Evolutionary conservation across 2,329 filamentous ascomycete species (phyloP).

Genomic region (Biscogniauxia sp.): DNA sequence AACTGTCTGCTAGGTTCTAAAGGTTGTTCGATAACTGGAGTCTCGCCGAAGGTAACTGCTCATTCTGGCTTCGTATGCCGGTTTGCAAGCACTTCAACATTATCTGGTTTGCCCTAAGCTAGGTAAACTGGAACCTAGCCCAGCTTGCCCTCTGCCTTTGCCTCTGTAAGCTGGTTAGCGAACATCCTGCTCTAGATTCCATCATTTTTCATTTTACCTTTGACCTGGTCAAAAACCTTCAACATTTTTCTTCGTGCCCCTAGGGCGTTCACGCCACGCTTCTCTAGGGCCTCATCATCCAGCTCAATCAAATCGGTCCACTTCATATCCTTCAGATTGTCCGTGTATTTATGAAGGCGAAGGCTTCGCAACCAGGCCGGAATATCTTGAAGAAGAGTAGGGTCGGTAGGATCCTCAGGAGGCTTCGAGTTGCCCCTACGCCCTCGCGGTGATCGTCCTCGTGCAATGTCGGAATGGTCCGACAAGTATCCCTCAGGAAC

Average conservation of each 20-base stretch:
- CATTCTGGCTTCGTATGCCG: conserved; percentile 1
- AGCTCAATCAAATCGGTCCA: conserved; percentile 92
- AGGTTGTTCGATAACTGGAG: conserved; percentile 1
- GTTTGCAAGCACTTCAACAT: background rate
- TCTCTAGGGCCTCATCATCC: conserved; percentile 89
- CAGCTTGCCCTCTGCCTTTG: conserved; percentile 71
- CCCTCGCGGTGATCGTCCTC: conserved; percentile 88
- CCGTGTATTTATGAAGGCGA: conserved; percentile 96
- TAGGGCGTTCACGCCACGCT: conserved; percentile 89
- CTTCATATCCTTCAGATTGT: conserved; percentile 94
- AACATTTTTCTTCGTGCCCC: conserved; percentile 96
- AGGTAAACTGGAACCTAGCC: too few species aligned
- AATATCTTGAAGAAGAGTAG: conserved; percentile 86
- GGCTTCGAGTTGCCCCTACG: conserved; percentile 94
- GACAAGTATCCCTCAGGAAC: conserved; percentile 85
- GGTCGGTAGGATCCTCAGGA: conserved; percentile 94
- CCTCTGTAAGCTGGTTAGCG: conserved; percentile 50
- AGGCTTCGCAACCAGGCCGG: conserved; percentile 93
- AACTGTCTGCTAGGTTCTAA: background rate
- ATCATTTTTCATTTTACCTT: conserved; percentile 48
- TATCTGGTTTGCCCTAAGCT: conserved; percentile 14
- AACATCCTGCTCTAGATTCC: background rate
- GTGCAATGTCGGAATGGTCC: conserved; percentile 86
- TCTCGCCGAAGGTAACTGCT: background rate
- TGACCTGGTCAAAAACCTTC: conserved; percentile 98